Base-by-base conservation (phyloP, 371 early-diverging fungal species). In the Sporodiniella umbellata region DNA sequence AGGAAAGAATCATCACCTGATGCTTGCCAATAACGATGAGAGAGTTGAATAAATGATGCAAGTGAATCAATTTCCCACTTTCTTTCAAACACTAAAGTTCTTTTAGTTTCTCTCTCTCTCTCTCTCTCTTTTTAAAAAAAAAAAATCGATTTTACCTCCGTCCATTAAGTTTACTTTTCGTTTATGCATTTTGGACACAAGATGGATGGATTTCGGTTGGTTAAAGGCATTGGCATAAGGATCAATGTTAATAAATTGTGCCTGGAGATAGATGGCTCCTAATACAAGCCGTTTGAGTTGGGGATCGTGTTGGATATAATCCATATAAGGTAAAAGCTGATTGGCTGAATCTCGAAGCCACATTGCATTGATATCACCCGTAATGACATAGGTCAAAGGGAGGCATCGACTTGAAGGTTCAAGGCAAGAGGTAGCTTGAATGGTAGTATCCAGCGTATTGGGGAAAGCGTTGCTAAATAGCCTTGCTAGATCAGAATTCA, bases 331-430 rank as follows among this genome's bases (percentile, higher is more conserved):
- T 8, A 76, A 43, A 2, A 85, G 45, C 48, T 85, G 86, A 58
- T 84, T 83, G n/a, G 84, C 70, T 35, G 82, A 81, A 54, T 85
- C 86, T 31, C 86, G 69, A 0, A 84, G 62, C 86, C 86, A 85
- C 78, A 83, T 83, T 15, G 86, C 86, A 8, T 80, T 70, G 21
- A 85, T 85, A 45, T 85, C 86, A 14, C 86, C 86, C 1, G 86
- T 85, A 22, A 85, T 78, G 2, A 85, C 58, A 54, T 78, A 85
- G 0, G 81, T 64, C 28, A 80, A 64, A 14, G 80, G 78, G 14
- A 42, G 45, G n/a, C 68, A 65, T 8, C 8, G 7, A 11, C 30
- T 31, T 23, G 35, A 18, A 48, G 49, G 3, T 6, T 25, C 28
- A 8, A 67, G 22, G 25, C 73, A 73, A 4, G 60, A 39, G 12